Conservation (phyloP, 164 flowering plant genomes). For the Aristolochia fimbriata region DNA sequence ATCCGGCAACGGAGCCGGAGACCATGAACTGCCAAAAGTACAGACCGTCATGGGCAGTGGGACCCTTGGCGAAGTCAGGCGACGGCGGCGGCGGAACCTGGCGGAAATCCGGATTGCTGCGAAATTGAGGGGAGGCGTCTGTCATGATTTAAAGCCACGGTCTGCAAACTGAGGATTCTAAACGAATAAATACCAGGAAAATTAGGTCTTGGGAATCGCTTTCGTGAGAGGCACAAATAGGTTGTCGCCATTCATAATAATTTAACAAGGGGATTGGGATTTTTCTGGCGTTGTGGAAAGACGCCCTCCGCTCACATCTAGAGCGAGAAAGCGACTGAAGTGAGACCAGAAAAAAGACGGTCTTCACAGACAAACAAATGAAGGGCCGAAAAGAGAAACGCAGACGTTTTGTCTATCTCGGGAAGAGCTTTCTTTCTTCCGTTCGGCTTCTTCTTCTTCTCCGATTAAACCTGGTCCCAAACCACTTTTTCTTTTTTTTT, state of each 20-base stretch:
- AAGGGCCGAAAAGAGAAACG: too few species aligned
- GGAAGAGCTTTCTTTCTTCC: too few species aligned
- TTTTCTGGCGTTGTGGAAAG: too few species aligned
- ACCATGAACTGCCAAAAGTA: constrained; percentile 50
- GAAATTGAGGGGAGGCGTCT: constrained; percentile 20
- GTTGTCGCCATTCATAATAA: constrained; percentile 1
- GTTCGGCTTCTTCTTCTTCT: too few species aligned
- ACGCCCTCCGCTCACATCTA: too few species aligned
- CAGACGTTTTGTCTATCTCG: too few species aligned
- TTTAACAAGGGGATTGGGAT: background rate
- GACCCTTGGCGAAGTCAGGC: constrained; percentile 12
- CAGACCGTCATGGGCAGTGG: constrained; percentile 32
- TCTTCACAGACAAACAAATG: too few species aligned
- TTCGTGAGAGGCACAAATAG: background rate
- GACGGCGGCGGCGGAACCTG: constrained; percentile 12
- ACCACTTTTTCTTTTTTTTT: too few species aligned
- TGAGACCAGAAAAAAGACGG: too few species aligned
- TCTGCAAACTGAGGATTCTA: too few species aligned
- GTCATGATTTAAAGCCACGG: background rate
- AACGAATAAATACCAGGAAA: background rate
- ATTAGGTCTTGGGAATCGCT: background rate
- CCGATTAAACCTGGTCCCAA: too few species aligned
- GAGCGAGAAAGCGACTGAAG: too few species aligned
- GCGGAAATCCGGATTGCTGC: constrained; percentile 5
- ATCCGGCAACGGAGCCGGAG: constrained; percentile 53